Conservation (phyloP, 768 basidiomycete species). For the Austroboletus festivus region DNA sequence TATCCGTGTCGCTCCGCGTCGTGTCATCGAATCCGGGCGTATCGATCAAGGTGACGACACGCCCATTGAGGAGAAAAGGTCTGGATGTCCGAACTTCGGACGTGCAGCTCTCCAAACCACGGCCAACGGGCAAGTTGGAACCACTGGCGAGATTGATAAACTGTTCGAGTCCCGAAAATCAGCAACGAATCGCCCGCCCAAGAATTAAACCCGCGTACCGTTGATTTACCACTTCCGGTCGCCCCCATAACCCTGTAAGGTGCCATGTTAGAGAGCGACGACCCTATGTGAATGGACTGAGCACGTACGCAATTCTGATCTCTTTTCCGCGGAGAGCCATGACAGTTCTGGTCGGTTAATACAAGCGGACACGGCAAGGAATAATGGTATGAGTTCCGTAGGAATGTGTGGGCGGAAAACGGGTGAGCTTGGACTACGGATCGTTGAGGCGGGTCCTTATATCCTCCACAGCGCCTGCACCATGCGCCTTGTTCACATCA, state of each 20-base stretch:
- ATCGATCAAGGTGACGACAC: conserved; percentile 47
- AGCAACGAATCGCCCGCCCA: background rate
- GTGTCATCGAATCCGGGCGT: conserved; percentile 64
- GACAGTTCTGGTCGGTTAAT: background rate
- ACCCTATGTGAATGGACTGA: background rate
- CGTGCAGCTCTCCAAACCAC: conserved; percentile 50
- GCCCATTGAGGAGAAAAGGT: conserved; percentile 26
- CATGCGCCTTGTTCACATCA: conserved; percentile 16
- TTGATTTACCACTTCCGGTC: conserved; percentile 38
- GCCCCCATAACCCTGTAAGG: conserved; percentile 33
- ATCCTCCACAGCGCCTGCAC: conserved; percentile 6
- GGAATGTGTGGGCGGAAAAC: background rate
- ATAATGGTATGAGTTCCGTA: background rate
- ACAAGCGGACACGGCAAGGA: background rate
- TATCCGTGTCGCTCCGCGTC: conserved; percentile 40
- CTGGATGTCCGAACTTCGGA: conserved; percentile 37
- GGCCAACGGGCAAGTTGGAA: conserved; percentile 44
- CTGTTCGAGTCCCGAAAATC: conserved; percentile 26
- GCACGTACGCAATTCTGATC: conserved; percentile 32
- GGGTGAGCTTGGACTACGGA: background rate
- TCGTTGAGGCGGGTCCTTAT: conserved; percentile 11
- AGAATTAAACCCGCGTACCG: conserved; percentile 16
- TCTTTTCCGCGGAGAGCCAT: conserved; percentile 31
- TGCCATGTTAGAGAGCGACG: conserved; percentile 1
- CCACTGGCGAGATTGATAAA: conserved; percentile 55